Conservation (phyloP, 495 filamentous ascomycete species). For the Xylaria nigripes region DNA sequence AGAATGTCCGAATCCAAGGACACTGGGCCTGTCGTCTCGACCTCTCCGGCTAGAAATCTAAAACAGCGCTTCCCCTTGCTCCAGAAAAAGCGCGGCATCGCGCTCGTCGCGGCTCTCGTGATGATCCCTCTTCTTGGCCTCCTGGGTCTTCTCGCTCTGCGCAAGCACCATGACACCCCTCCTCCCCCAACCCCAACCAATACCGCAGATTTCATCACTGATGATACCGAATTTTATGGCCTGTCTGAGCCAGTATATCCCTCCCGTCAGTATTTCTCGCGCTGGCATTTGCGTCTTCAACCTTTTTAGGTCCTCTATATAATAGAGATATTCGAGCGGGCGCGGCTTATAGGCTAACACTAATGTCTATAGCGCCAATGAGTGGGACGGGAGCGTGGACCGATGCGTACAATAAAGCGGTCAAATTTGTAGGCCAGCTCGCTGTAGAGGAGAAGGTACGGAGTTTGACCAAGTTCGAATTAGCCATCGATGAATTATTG, state of each 20-base stretch:
- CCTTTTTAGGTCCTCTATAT: too few species aligned
- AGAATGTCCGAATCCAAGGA: not conserved
- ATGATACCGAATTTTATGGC: slow-evolving; percentile 44
- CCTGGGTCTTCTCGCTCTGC: slow-evolving; percentile 23
- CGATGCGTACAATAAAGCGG: slow-evolving; percentile 67
- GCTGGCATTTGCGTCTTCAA: not conserved
- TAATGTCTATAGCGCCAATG: slow-evolving; percentile 41
- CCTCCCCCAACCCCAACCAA: too few species aligned
- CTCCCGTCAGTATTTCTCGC: slow-evolving; percentile 47
- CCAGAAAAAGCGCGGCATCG: slow-evolving; percentile 28
- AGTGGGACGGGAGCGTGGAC: slow-evolving; percentile 51
- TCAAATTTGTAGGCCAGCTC: slow-evolving; percentile 68
- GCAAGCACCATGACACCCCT: slow-evolving; percentile 12
- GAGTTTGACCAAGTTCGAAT: slow-evolving; percentile 13
- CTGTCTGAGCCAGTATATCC: slow-evolving; percentile 76
- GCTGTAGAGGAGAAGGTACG: slow-evolving; percentile 80
- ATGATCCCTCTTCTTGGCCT: slow-evolving; percentile 27
- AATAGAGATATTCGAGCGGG: too few species aligned
- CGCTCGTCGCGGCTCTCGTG: slow-evolving; percentile 25
- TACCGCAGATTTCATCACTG: slow-evolving; percentile 12
- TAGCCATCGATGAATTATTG: not conserved
- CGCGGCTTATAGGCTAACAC: not conserved
- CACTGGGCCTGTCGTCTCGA: not conserved
- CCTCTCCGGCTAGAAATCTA: slow-evolving; percentile 8
- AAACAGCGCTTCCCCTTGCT: slow-evolving; percentile 35